Evolutionary conservation across 108 stramenopile species (phyloP), one percentile per base, ranked within the genome.

Genomic region (Licmophora abbreviata): DNA sequence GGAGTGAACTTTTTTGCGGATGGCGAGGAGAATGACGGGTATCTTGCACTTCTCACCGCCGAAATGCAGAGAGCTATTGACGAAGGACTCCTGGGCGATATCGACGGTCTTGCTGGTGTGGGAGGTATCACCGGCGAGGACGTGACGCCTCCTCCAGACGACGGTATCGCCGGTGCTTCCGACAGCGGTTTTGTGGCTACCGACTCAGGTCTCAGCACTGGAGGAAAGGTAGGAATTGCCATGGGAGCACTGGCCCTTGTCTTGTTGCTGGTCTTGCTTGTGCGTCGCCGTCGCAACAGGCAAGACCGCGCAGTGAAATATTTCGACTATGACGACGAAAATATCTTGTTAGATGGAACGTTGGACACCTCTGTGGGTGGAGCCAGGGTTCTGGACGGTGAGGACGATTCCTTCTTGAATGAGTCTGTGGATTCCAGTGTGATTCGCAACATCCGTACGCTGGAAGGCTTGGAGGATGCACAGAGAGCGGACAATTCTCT

Each of bases 261-360:
- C 1, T 50, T 71, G 26, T 37, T 71, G 11, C 9, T 71, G 32
- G 29, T 71, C 11, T 42, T 71, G 14, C 50, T 71, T 22, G 58
- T 51, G 3, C 47, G 54, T 20, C 42, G 42, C n/a, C 33, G 32
- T 6, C 40, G 51, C 26, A 55, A 51, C 12, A 30, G 33, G 1
- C 55, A 54, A 14, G 30, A 33, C 8, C 51, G 63, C 6, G 59
- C 45, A 54, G 63, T 1, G 58, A 63, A 6, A 63, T 65, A 38
- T 47, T 61, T 33, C 55, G 58, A 29, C 41, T 72, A 64, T 21
- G 71, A 72, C 20, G 69, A 70, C 33, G 61, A 63, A 21, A 48
- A 52, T 11, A 50, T 40, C 10, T 60, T 49, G 34, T 26, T 60
- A 15, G 30, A 41, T 23, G 59, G 55, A 22, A 31, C 55, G 46